These are phyloP conservation scores for Rhodomyrtus tomentosa DNA, from an alignment of 345 rosid genomes.

Conservation along the genomic window DNA sequence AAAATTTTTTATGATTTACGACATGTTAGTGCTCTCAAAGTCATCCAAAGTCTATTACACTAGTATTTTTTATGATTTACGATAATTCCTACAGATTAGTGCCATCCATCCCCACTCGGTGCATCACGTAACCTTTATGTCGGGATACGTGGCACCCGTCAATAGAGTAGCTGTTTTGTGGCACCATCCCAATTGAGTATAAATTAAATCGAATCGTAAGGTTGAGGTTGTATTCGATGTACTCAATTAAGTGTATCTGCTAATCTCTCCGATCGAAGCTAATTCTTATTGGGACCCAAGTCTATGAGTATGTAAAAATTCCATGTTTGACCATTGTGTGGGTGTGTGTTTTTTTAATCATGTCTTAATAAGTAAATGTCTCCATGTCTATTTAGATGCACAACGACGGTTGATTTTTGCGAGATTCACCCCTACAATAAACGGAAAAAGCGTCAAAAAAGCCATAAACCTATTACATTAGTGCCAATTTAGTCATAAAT, in stretches of 20 bases:
- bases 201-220: background rate
- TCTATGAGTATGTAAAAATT: background rate
- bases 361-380: background rate
- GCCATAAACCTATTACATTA: too few species aligned
- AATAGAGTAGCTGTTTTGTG: background rate
- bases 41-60: too few species aligned
- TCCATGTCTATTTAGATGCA: background rate
- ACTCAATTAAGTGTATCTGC: background rate
- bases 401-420: fast-evolving
- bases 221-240: fast-evolving
- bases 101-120: too few species aligned
- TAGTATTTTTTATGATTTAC: too few species aligned
- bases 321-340: fast-evolving
- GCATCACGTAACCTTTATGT: background rate
- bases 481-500: too few species aligned
- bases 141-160: too few species aligned
- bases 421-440: fast-evolving
- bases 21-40: too few species aligned
- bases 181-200: too few species aligned
- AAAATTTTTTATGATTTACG: too few species aligned
- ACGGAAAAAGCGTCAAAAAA: too few species aligned
- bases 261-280: background rate
- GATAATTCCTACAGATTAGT: too few species aligned
- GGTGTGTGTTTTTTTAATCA: background rate
- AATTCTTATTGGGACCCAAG: background rate